phyloP scores from a whole-genome alignment of 331 rosid genomes.

The Prunus yedoensis region DNA sequence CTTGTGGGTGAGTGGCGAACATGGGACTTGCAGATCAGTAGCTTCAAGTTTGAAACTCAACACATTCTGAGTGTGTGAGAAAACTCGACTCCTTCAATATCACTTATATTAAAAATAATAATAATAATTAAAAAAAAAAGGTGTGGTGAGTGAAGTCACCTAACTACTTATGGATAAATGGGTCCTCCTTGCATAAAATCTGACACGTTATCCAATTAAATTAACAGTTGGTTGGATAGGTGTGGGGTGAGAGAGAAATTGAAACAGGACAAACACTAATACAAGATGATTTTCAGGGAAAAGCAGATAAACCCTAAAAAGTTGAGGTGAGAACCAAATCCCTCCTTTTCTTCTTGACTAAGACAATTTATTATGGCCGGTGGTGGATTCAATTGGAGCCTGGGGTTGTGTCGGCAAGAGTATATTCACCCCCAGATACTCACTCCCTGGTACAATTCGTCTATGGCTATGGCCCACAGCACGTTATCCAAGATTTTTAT shows the following conservation, averaged over 20 bases:
- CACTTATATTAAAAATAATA: no score
- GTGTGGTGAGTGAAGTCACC: background rate
- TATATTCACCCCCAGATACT: slow-evolving; percentile 8
- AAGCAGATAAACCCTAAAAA: background rate
- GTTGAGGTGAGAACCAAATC: background rate
- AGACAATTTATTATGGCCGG: background rate
- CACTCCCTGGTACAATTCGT: background rate
- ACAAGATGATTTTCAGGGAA: background rate
- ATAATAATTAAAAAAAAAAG: background rate
- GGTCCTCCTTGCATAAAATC: background rate
- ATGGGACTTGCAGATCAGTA: no score
- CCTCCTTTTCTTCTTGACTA: background rate
- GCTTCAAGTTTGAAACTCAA: fast-evolving
- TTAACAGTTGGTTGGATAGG: background rate
- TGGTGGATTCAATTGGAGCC: background rate
- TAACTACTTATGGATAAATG: background rate
- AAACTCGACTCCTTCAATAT: no score
- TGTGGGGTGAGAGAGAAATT: background rate
- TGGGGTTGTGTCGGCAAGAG: slow-evolving; percentile 11
- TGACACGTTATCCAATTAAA: background rate
- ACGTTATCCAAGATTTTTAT: no score
- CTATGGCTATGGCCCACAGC: no score
- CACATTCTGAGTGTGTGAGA: background rate
- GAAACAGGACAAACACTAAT: background rate
- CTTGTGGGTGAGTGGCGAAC: no score